Base-by-base conservation (phyloP, 2,329 filamentous ascomycete genomes). In the Pseudopyrenochaeta lycopersici region DNA sequence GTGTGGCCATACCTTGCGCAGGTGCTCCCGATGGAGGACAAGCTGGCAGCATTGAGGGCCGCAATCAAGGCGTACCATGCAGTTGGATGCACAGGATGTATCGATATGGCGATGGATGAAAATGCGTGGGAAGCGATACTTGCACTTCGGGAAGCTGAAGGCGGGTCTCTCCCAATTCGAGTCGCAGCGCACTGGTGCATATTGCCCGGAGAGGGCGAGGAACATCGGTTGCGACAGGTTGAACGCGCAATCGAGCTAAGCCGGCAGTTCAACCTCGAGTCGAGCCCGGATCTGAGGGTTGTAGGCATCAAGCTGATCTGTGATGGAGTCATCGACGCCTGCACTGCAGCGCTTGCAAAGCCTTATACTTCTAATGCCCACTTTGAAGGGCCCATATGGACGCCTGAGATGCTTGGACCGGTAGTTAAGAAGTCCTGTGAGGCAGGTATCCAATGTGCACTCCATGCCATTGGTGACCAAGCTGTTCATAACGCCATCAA, bases 381-480 rank as follows among this genome's bases (percentile, higher is more conserved):
- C 5, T 74, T 77, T 10, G 74, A 80, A 18, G 80, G 82, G 1
- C 78, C 85, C 0, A 77, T 88, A 44, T 89, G 86, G 86, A 75
- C 78, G 0, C 72, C 76, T 1, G 76, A 78, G 14, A 80, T 83
- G 55, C 77, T 89, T 4, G 77, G 76, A 3, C 80, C 81, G 0
- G 82, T 88, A 0, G 81, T 89, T 1, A 71, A 77, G 10, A 78
- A 77, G n/a, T 85, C 86, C 2, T 80, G 82, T 39, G 75, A 73
- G 2, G 80, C 80, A 1, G 82, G 82, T 1, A 69, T 89, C 33
- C 87, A 89, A 65, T 82, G 84, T 32, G 87, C 87, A 0, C 76
- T 89, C 9, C 87, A 89, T 62, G 87, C 87, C 36, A 89, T 89
- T 52, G 87, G 87, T 35, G 86, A 89, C 63, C 76, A 77, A 15